Percentiles rank a stretch among this genome's conserved stretches.
These are phyloP conservation scores for Plasmodium relictum DNA, from an alignment of 169 alveolate species.

Conservation along the genomic window DNA sequence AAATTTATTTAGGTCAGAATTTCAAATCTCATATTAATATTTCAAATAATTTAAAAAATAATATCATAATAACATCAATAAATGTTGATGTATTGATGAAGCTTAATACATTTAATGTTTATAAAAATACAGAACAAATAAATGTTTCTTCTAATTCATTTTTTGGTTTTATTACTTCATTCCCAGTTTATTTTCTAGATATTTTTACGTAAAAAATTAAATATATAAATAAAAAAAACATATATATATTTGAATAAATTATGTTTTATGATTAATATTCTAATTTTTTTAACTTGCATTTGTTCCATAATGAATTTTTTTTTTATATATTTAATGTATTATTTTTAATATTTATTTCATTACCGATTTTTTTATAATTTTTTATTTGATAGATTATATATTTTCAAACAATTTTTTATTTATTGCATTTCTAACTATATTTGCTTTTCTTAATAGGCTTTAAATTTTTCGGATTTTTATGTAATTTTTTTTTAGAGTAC, in stretches of 20 bases:
- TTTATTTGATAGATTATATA: not conserved
- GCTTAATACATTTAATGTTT: slow-evolving; percentile 39
- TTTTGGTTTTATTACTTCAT: slow-evolving; percentile 38
- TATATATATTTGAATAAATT: slow-evolving; percentile 1
- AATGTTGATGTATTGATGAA: slow-evolving; percentile 41
- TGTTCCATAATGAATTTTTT: too few species aligned
- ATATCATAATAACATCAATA: slow-evolving; percentile 38
- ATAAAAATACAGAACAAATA: slow-evolving; percentile 29
- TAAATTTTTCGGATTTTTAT: too few species aligned
- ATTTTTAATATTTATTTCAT: not conserved
- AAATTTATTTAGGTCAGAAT: slow-evolving; percentile 48
- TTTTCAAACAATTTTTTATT: not conserved
- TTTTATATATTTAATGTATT: not conserved
- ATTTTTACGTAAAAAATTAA: slow-evolving; percentile 31
- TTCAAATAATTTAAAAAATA: slow-evolving; percentile 60
- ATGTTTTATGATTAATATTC: too few species aligned
- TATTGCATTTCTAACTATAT: not conserved
- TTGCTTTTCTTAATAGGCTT: not conserved
- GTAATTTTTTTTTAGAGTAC: slow-evolving; percentile 12
- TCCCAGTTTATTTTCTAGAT: slow-evolving; percentile 37
- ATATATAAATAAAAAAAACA: slow-evolving; percentile 14
- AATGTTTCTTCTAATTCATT: slow-evolving; percentile 22
- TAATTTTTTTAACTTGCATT: too few species aligned
- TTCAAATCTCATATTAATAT: slow-evolving; percentile 46
- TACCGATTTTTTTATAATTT: not conserved